Conservation (phyloP, 2,329 filamentous ascomycete species). For the Neoascochyta sp. region DNA sequence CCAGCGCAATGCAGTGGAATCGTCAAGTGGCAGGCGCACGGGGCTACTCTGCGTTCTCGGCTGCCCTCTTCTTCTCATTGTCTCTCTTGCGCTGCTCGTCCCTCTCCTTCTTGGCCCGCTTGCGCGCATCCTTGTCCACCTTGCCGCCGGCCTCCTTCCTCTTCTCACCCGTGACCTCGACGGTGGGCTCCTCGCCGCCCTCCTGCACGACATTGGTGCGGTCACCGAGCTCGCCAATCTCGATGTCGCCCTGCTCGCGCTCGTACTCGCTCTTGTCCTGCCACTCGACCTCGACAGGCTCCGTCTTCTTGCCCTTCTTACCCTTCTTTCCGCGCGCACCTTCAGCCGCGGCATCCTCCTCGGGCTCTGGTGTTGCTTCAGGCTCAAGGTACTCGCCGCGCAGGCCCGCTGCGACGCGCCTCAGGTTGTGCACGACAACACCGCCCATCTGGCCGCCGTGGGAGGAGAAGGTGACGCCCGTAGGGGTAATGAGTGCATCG, state of each 20-base stretch:
- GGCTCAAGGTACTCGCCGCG: conserved; percentile 50
- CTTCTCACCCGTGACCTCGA: conserved; percentile 27
- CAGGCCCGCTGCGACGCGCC: conserved; percentile 52
- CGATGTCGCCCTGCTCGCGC: conserved; percentile 37
- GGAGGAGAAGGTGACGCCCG: conserved; percentile 43
- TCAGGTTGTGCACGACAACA: conserved; percentile 52
- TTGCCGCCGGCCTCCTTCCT: conserved; percentile 19
- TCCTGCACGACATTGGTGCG: conserved; percentile 29
- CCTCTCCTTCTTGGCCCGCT: conserved; percentile 54
- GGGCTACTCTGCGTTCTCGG: not conserved
- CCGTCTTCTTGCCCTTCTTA: conserved; percentile 12
- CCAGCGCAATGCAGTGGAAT: no score
- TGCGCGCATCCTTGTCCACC: conserved; percentile 52
- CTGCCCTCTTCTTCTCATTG: conserved; percentile 30
- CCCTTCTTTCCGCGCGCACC: conserved; percentile 5
- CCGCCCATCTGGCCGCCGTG: conserved; percentile 45
- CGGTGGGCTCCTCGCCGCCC: conserved; percentile 27
- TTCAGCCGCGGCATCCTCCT: conserved; percentile 22
- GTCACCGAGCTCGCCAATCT: conserved; percentile 42
- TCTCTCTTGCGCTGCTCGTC: conserved; percentile 44
- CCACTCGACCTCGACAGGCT: conserved; percentile 26
- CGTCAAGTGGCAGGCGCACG: not conserved
- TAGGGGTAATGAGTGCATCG: conserved; percentile 44
- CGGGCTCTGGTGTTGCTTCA: conserved; percentile 42
- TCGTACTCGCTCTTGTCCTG: conserved; percentile 46